Percentiles rank a stretch among this genome's conserved stretches.
Evolutionary conservation across 2,329 filamentous ascomycete genomes (phyloP).

Genomic region (Pseudogymnoascus sp.): DNA sequence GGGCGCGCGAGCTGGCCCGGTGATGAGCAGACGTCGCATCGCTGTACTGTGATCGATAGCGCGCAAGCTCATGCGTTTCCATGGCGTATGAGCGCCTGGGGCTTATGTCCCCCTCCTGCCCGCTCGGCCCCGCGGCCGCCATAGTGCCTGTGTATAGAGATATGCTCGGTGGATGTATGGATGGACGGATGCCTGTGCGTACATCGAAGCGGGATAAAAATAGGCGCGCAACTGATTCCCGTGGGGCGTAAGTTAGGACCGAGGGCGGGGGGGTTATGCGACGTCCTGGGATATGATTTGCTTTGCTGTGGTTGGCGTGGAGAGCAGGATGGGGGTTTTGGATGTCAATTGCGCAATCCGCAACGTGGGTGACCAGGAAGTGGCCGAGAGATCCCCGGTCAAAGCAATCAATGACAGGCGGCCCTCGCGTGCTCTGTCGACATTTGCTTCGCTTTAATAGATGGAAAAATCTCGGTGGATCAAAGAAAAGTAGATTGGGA

Average conservation of each 20-base stretch:
- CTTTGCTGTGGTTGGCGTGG: constrained; percentile 6
- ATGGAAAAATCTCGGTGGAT: not conserved
- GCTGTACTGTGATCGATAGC: constrained; percentile 24
- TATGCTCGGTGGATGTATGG: not conserved
- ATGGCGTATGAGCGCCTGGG: constrained; percentile 16
- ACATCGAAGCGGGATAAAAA: constrained; percentile 8
- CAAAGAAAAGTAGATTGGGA: constrained; percentile 1
- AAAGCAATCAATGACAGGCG: not conserved
- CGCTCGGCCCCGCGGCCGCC: not conserved
- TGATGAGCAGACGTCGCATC: not conserved
- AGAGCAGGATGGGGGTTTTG: constrained; percentile 7
- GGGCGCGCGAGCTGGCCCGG: not conserved
- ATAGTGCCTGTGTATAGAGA: constrained; percentile 2
- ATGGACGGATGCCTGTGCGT: constrained; percentile 7
- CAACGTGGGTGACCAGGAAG: constrained; percentile 8
- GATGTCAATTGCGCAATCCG: constrained; percentile 6
- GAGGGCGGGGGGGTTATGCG: constrained; percentile 3
- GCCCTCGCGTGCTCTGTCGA: not conserved
- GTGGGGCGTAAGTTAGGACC: not conserved
- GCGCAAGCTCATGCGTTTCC: constrained; percentile 26
- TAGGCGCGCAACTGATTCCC: constrained; percentile 2
- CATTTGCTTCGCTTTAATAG: constrained; percentile 2
- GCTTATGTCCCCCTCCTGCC: not conserved
- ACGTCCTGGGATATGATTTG: not conserved
- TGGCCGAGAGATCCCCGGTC: not conserved